Conservation (phyloP, 73 alveolate genomes). For the Paramecium primaurelia region DNA sequence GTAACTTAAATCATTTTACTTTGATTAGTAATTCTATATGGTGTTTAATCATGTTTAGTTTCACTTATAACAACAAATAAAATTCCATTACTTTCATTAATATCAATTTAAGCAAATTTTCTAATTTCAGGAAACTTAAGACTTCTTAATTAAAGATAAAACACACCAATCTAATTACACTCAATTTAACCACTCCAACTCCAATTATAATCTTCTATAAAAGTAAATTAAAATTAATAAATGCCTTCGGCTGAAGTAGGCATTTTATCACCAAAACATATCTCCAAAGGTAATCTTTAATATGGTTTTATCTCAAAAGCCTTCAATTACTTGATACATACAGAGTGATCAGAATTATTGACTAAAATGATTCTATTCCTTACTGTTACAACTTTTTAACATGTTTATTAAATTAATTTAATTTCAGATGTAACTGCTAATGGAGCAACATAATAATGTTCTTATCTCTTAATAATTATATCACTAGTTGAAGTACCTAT, state of each 20-base stretch:
- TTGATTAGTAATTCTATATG: not conserved
- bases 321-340: not conserved
- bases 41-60: constrained; percentile 27
- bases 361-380: not conserved
- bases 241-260: not conserved
- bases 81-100: constrained; percentile 2
- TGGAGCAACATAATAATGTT: not conserved
- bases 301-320: not conserved
- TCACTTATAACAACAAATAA: not conserved
- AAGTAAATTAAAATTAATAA: not conserved
- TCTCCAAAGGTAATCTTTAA: not conserved
- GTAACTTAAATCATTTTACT: not conserved
- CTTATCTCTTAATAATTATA: not conserved
- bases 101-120: constrained; percentile 6
- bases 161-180: not conserved
- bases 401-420: not conserved
- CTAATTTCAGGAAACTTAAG: not conserved
- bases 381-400: not conserved
- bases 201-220: not conserved
- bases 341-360: not conserved
- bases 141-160: not conserved
- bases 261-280: not conserved
- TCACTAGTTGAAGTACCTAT: constrained; percentile 7
- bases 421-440: not conserved
- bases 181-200: not conserved